Evolutionary conservation across 179 eudicot genomes (phyloP).

Genomic region (Beta corolliflora): DNA sequence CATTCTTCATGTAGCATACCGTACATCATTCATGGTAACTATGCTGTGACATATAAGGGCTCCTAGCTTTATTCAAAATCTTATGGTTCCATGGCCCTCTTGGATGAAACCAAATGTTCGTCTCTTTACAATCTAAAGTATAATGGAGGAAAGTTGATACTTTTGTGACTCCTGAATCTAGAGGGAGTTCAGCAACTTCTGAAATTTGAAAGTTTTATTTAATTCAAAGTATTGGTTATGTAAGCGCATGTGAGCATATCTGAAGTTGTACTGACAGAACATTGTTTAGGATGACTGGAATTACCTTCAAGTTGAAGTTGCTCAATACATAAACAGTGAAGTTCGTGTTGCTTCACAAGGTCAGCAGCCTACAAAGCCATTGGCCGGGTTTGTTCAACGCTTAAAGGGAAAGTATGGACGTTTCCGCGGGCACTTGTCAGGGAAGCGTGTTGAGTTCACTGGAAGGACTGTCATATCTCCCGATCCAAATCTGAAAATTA

Average conservation of each 20-base stretch:
- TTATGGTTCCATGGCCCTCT: too few species aligned
- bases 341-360: slow-evolving; percentile 52
- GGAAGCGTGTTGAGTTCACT: slow-evolving; percentile 98
- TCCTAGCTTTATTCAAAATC: too few species aligned
- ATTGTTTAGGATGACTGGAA: slow-evolving; percentile 61
- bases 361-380: slow-evolving; percentile 45
- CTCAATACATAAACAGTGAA: slow-evolving; percentile 89
- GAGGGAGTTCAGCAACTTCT: neutral
- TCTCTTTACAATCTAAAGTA: too few species aligned
- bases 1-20: too few species aligned
- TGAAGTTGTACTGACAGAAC: neutral
- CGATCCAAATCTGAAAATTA: slow-evolving; percentile 93
- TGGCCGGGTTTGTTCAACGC: slow-evolving; percentile 90
- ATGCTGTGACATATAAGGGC: too few species aligned
- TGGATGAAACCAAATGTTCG: too few species aligned
- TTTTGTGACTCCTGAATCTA: neutral
- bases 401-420: slow-evolving; percentile 98
- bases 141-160: neutral
- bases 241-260: slow-evolving; percentile 2
- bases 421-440: slow-evolving; percentile 89
- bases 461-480: slow-evolving; percentile 98
- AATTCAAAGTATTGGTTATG: neutral
- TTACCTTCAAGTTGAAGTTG: slow-evolving; percentile 78
- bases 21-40: too few species aligned
- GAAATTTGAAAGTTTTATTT: neutral